These are phyloP conservation scores for Calonectria pseudoreteaudii DNA, from an alignment of 2,329 filamentous ascomycete genomes.

Conservation along the genomic window DNA sequence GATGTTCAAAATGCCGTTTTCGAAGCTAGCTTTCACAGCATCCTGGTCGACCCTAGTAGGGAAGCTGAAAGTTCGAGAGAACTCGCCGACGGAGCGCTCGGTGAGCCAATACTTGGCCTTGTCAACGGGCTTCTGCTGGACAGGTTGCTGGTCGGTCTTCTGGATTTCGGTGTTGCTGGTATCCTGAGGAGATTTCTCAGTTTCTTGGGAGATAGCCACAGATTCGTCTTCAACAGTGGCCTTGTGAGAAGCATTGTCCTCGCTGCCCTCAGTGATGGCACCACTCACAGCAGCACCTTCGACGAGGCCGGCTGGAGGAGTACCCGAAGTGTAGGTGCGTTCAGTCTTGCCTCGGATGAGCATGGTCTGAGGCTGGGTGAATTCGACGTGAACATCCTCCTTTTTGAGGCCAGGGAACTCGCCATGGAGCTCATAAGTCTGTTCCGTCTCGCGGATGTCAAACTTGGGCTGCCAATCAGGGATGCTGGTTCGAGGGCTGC, in stretches of 20 bases:
- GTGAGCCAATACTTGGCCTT: conserved; percentile 76
- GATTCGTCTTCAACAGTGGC: conserved; percentile 76
- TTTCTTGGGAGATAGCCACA: conserved; percentile 41
- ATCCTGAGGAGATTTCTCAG: background rate
- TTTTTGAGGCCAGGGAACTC: conserved; percentile 82
- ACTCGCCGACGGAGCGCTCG: conserved; percentile 75
- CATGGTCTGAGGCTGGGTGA: conserved; percentile 80
- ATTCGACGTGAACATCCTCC: conserved; percentile 81
- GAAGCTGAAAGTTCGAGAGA: conserved; percentile 77
- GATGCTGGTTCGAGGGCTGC: conserved; percentile 44
- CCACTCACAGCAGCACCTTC: conserved; percentile 54
- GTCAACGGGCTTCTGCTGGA: conserved; percentile 49
- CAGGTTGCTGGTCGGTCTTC: conserved; percentile 33
- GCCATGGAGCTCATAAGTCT: conserved; percentile 81
- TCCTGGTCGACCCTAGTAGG: conserved; percentile 72
- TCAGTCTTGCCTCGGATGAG: conserved; percentile 78
- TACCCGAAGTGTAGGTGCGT: conserved; percentile 69
- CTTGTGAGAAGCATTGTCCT: conserved; percentile 57
- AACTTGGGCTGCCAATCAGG: conserved; percentile 80
- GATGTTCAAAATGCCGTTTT: conserved; percentile 74
- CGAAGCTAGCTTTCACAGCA: conserved; percentile 70
- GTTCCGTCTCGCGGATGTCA: conserved; percentile 78
- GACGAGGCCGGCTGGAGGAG: conserved; percentile 59
- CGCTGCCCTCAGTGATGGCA: conserved; percentile 55
- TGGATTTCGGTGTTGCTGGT: conserved; percentile 1